phyloP scores from a whole-genome alignment of 108 stramenopile species.

The Nitzschia sp. region DNA sequence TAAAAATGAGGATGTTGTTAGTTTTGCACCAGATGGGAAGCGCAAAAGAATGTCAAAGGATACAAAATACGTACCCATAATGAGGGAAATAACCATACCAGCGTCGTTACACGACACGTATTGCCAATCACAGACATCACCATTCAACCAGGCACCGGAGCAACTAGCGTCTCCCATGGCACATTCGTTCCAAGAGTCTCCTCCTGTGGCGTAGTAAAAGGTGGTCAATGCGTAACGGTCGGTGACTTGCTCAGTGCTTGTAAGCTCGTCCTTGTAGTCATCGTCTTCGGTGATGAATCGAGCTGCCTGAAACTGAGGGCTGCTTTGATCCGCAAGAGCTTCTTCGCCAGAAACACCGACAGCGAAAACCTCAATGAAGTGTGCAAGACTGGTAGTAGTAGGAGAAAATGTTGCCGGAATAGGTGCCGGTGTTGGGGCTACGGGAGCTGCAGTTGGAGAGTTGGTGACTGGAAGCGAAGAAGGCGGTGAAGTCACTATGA shows the following conservation, averaged over 20 bases:
- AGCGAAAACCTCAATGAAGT: conserved; percentile 31
- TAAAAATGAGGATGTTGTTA: neutral
- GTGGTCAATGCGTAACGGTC: conserved; percentile 27
- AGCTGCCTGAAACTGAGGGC: conserved; percentile 32
- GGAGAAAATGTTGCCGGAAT: neutral
- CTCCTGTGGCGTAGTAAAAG: conserved; percentile 37
- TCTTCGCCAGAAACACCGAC: conserved; percentile 33
- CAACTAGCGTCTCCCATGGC: conserved; percentile 21
- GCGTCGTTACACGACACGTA: conserved; percentile 23
- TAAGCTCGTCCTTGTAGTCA: conserved; percentile 14
- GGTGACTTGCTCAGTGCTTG: conserved; percentile 2
- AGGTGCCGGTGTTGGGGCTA: conserved; percentile 5
- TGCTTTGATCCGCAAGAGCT: conserved; percentile 29
- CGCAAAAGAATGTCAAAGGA: conserved; percentile 9
- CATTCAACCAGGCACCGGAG: conserved; percentile 22
- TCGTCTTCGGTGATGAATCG: conserved; percentile 26
- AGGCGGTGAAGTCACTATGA: conserved; percentile 3
- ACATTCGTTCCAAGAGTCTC: conserved; percentile 29
- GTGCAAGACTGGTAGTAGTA: conserved; percentile 6
- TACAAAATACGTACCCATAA: conserved; percentile 34
- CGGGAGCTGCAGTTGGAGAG: neutral
- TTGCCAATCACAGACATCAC: conserved; percentile 32
- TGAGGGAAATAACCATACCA: conserved; percentile 16
- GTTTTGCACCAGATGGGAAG: neutral
- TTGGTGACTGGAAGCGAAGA: neutral